A percentile compares a stretch with the other conserved stretches of the same genome.
These are phyloP conservation scores for Paramecium sonneborni DNA, from an alignment of 73 alveolate genomes.

Conservation along the genomic window DNA sequence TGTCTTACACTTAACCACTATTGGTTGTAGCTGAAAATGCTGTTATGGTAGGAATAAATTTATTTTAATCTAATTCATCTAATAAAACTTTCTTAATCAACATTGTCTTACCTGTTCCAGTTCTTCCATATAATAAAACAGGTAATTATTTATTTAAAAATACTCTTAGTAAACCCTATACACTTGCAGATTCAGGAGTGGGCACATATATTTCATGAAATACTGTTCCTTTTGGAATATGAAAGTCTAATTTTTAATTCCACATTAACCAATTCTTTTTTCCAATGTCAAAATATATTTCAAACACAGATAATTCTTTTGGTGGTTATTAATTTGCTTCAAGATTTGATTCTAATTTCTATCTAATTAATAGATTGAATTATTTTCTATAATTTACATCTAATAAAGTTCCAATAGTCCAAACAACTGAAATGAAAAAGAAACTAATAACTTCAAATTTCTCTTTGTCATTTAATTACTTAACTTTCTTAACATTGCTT, in stretches of 20 bases:
- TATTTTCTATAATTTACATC: constrained; percentile 40
- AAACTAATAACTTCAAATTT: constrained; percentile 36
- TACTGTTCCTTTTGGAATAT: constrained; percentile 80
- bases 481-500: constrained; percentile 52
- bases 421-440: constrained; percentile 50
- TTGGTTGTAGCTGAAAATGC: constrained; percentile 80
- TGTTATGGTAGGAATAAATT: constrained; percentile 80
- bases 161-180: constrained; percentile 67
- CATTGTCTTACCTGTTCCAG: constrained; percentile 97
- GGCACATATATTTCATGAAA: constrained; percentile 90
- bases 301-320: constrained; percentile 47
- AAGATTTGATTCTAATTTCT: neutral
- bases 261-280: constrained; percentile 63
- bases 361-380: constrained; percentile 37
- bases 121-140: constrained; percentile 87
- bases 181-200: constrained; percentile 77
- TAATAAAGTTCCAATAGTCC: constrained; percentile 56
- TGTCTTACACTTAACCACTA: constrained; percentile 81
- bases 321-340: constrained; percentile 58
- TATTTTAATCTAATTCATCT: constrained; percentile 81
- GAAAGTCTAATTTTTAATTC: constrained; percentile 61
- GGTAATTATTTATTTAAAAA: constrained; percentile 71
- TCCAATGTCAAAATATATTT: constrained; percentile 47
- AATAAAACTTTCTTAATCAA: constrained; percentile 88
- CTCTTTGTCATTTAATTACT: constrained; percentile 56